phyloP scores from a whole-genome alignment of 1,139 yeast species.

The Debaryomyces sp. region DNA sequence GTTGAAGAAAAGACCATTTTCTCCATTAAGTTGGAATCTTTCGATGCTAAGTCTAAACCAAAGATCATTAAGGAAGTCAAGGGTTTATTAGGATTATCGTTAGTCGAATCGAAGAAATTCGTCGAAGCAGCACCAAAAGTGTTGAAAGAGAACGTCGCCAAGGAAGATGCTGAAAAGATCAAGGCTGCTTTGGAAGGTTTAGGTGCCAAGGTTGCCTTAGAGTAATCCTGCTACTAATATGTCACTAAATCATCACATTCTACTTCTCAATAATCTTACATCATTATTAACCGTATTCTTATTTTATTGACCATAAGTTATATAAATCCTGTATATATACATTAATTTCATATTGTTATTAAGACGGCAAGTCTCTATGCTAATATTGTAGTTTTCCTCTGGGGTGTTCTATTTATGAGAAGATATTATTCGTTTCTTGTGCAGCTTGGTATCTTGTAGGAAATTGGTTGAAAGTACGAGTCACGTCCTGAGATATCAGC shows the following conservation, averaged over 20 bases:
- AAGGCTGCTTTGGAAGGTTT: slow-evolving; percentile 90
- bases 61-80: slow-evolving; percentile 97
- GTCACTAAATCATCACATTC: slow-evolving; percentile 1
- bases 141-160: slow-evolving; percentile 80
- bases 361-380: not conserved
- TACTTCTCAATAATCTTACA: slow-evolving; percentile 6
- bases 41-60: slow-evolving; percentile 94
- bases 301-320: slow-evolving; percentile 7
- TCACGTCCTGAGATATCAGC: not conserved
- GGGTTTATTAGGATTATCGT: slow-evolving; percentile 84
- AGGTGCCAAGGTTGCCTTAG: slow-evolving; percentile 91
- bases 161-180: slow-evolving; percentile 91
- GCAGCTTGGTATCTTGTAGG: not conserved
- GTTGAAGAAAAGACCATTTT: slow-evolving; percentile 94
- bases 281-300: slow-evolving; percentile 2
- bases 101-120: slow-evolving; percentile 96
- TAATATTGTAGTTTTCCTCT: not conserved
- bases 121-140: slow-evolving; percentile 98
- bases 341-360: slow-evolving; percentile 12
- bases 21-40: slow-evolving; percentile 86
- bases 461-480: not conserved
- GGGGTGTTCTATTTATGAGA: not conserved
- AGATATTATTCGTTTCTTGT: not conserved
- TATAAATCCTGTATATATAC: slow-evolving; percentile 20
- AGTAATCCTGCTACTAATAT: slow-evolving; percentile 44